These are phyloP conservation scores for Penicillium griseofulvum DNA, from an alignment of 2,329 filamentous ascomycete species.

Conservation along the genomic window DNA sequence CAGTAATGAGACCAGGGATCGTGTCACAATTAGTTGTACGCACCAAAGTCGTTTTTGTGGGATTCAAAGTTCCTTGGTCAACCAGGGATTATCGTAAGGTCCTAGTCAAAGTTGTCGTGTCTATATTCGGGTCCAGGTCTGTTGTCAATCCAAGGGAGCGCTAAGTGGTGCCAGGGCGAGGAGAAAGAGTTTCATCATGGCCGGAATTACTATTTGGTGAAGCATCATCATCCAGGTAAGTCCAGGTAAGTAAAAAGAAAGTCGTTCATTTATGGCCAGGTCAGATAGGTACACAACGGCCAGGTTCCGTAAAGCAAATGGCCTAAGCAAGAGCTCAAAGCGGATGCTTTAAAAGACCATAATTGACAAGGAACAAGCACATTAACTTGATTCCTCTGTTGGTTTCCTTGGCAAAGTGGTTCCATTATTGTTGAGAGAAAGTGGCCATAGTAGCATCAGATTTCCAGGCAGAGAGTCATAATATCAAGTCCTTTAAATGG, in stretches of 20 bases:
- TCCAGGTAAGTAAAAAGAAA: conserved; percentile 11
- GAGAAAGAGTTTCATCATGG: background rate
- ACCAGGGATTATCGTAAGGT: background rate
- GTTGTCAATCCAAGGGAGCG: conserved; percentile 3
- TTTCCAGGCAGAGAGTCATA: conserved; percentile 15
- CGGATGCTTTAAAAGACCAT: conserved; percentile 13
- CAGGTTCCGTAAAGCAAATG: conserved; percentile 16
- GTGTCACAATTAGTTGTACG: conserved; percentile 1
- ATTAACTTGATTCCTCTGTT: conserved; percentile 19
- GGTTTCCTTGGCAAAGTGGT: conserved; percentile 2
- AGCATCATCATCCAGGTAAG: conserved; percentile 6
- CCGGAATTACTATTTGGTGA: conserved; percentile 8
- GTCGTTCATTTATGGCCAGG: conserved; percentile 4
- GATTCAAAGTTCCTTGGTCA: conserved; percentile 5
- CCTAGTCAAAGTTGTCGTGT: conserved; percentile 8
- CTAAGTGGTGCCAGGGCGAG: background rate
- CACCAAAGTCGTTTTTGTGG: conserved; percentile 12
- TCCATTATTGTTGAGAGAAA: conserved; percentile 12
- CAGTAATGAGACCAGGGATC: conserved; percentile 4
- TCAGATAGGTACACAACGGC: conserved; percentile 5
- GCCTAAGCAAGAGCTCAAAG: conserved; percentile 13
- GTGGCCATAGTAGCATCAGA: conserved; percentile 9
- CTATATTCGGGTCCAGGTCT: conserved; percentile 7
- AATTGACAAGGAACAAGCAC: conserved; percentile 16
- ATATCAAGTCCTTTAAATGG: conserved; percentile 9